Conservation (phyloP, 164 flowering plant species). For the Umbellularia californica region DNA sequence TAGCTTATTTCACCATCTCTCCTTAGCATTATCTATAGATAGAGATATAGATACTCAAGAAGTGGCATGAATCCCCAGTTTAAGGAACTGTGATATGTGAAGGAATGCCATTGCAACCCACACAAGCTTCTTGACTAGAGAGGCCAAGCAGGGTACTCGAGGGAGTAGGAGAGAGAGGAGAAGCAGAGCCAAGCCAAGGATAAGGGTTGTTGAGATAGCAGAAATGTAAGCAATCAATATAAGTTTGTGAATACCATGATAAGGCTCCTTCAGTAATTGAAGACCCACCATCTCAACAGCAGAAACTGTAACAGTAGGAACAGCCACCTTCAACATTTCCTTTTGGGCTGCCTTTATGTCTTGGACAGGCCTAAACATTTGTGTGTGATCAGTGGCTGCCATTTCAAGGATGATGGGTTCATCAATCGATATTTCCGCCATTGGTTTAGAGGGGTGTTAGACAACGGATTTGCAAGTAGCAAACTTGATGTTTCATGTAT, state of each 20-base stretch:
- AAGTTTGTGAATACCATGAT: neutral
- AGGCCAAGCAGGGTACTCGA: neutral
- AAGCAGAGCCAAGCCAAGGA: neutral
- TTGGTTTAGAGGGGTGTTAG: no score
- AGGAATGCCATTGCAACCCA: neutral
- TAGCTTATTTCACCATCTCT: no score
- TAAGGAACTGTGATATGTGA: neutral
- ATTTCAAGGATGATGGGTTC: no score
- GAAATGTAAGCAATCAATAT: neutral
- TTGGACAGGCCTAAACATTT: no score
- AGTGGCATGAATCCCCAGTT: neutral
- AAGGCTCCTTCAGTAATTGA: neutral
- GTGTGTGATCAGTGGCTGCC: no score
- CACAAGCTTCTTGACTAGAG: neutral
- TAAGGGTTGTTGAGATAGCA: neutral
- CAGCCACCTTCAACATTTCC: neutral
- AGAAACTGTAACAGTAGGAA: neutral
- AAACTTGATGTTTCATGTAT: no score
- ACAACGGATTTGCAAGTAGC: no score
- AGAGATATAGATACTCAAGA: neutral
- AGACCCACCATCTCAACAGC: neutral
- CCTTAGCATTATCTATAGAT: no score
- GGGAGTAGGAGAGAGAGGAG: neutral
- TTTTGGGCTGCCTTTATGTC: neutral
- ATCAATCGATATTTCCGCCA: no score